Base-by-base conservation (phyloP, 2,329 filamentous ascomycete species). In the Fusarium pseudograminearum region DNA sequence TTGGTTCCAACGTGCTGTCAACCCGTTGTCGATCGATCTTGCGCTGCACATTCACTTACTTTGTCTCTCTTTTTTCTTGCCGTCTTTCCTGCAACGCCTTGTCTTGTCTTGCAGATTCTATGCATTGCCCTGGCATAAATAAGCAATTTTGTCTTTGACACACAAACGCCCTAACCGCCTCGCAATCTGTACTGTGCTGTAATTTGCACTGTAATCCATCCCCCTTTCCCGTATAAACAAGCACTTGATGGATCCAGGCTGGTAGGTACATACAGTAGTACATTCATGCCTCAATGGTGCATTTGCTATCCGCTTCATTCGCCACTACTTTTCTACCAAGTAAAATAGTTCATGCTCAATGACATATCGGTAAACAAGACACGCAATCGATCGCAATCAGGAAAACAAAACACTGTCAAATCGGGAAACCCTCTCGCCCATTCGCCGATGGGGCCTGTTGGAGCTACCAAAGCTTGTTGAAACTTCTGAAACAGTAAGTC, bases 351-450 rank as follows among this genome's bases (percentile, higher is more conserved):
- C 57, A 64, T 58, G 46, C 20, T 62, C 54, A 60, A 67, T 64
- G 51, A 56, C 62, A 66, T 65, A 54, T 65, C 36, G 16, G 14
- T 41, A 31, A 30, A 47, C 14, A 57, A 47, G 58, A 65, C 67
- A 47, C 59, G 67, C 67, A 71, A 68, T 45, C 67, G 67, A 69
- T 70, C 64, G 63, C 50, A 38, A 15, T 41, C 41, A 14, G 26
- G 24, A 51, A 61, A 67, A 52, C 58, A 55, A 52, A 38, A 45
- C 26, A 28, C 51, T 38, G 44, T 65, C 67, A 58, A 65, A 70
- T 69, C 67, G 67, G 64, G 67, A 61, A 69, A 48, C n/a, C 30
- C 36, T 45, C 51, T 57, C 47, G 14, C 28, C 26, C 18, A n/a
- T 52, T 30, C 10, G 36, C 38, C 57, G 52, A 42, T 53, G 34